Percentiles rank a stretch among this genome's conserved stretches.
Conservation (phyloP, 2,329 filamentous ascomycete species). For the Furcasterigmium furcatum region DNA sequence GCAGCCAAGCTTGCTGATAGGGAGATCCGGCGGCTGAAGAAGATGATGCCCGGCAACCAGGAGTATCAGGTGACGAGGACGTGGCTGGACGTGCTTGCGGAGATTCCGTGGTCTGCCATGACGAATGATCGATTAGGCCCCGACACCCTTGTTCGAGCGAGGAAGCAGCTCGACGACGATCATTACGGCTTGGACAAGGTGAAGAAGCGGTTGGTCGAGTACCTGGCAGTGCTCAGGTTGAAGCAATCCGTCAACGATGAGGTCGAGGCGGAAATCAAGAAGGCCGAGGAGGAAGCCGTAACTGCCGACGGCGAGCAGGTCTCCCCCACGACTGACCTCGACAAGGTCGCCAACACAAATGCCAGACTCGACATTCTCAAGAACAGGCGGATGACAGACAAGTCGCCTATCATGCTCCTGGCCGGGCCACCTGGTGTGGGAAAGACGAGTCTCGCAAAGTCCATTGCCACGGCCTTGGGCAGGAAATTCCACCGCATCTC, state of each 20-base stretch:
- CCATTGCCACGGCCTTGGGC: slow-evolving; percentile 85
- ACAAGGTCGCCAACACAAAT: slow-evolving; percentile 40
- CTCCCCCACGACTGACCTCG: background rate
- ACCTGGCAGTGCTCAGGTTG: slow-evolving; percentile 90
- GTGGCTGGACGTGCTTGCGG: slow-evolving; percentile 88
- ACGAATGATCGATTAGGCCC: slow-evolving; percentile 85
- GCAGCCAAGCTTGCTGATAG: slow-evolving; percentile 87
- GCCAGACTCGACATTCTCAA: slow-evolving; percentile 73
- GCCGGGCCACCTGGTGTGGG: slow-evolving; percentile 92
- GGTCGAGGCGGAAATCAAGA: slow-evolving; percentile 73
- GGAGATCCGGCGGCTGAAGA: slow-evolving; percentile 82
- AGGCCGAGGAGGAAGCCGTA: slow-evolving; percentile 56
- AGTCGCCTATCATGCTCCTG: slow-evolving; percentile 90
- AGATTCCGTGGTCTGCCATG: slow-evolving; percentile 85
- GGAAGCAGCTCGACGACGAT: slow-evolving; percentile 90
- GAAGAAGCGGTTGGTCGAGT: slow-evolving; percentile 94
- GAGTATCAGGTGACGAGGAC: slow-evolving; percentile 93
- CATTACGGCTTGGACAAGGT: slow-evolving; percentile 96
- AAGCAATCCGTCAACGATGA: slow-evolving; percentile 89
- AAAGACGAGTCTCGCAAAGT: slow-evolving; percentile 93
- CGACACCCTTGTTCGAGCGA: slow-evolving; percentile 73
- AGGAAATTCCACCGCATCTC: slow-evolving; percentile 97
- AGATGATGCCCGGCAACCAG: slow-evolving; percentile 95
- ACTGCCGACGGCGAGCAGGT: slow-evolving; percentile 25
- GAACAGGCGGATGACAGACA: slow-evolving; percentile 84